Conservation (phyloP, 2,329 filamentous ascomycete species). For the Verticillium nonalfalfae region DNA sequence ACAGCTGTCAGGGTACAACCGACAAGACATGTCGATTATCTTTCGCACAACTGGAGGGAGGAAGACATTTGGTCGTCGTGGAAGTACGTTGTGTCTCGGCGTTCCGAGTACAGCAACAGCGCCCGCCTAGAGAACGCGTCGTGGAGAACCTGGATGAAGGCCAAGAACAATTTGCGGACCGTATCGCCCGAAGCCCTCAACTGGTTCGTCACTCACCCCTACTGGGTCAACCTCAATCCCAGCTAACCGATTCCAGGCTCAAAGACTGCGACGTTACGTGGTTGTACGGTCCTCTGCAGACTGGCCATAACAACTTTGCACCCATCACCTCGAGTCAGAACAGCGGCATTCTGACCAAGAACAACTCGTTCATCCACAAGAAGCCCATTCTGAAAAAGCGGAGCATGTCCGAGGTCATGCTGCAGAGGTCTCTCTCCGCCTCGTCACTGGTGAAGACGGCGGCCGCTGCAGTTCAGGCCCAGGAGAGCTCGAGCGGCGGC, state of each 20-base stretch:
- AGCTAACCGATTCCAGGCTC: constrained; percentile 52
- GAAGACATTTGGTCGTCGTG: constrained; percentile 98
- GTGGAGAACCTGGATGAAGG: constrained; percentile 95
- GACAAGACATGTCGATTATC: constrained; percentile 88
- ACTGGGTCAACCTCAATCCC: background rate
- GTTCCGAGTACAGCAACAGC: constrained; percentile 73
- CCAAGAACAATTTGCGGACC: constrained; percentile 79
- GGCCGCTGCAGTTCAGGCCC: constrained; percentile 77
- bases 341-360: constrained; percentile 42
- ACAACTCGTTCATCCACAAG: constrained; percentile 62
- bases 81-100: constrained; percentile 82
- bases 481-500: constrained; percentile 51
- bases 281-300: constrained; percentile 90
- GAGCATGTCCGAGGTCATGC: constrained; percentile 92
- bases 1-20: constrained; percentile 67
- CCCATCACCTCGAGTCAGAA: constrained; percentile 11
- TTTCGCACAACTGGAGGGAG: constrained; percentile 88
- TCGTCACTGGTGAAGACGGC: constrained; percentile 88
- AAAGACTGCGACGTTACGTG: constrained; percentile 98
- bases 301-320: constrained; percentile 40
- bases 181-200: constrained; percentile 88
- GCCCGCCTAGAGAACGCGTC: constrained; percentile 89
- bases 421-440: constrained; percentile 80
- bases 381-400: constrained; percentile 96
- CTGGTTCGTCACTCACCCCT: constrained; percentile 56